phyloP scores from a whole-genome alignment of 2,329 filamentous ascomycete species.

The Sordariomycetes sp. region DNA sequence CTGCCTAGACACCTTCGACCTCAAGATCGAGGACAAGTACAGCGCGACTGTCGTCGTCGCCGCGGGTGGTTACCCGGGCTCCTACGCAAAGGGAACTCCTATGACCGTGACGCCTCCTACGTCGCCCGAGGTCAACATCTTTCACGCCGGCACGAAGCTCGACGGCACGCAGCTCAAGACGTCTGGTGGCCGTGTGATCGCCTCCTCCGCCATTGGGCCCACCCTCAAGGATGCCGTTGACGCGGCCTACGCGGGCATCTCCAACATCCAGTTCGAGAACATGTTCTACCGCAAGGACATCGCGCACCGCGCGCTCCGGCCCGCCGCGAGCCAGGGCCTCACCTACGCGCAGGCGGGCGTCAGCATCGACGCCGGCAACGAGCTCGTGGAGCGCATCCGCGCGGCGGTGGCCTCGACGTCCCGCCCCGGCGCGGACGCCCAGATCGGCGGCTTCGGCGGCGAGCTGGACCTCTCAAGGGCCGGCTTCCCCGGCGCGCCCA shows the following conservation, averaged over 20 bases:
- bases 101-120: slow-evolving; percentile 40
- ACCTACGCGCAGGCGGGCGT: slow-evolving; percentile 93
- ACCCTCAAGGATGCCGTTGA: slow-evolving; percentile 74
- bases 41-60: slow-evolving; percentile 92
- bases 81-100: slow-evolving; percentile 68
- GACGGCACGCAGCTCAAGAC: slow-evolving; percentile 57
- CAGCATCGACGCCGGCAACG: slow-evolving; percentile 87
- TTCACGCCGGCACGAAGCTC: slow-evolving; percentile 82
- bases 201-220: slow-evolving; percentile 65
- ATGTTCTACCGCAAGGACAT: slow-evolving; percentile 95
- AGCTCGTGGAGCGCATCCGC: slow-evolving; percentile 88
- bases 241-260: slow-evolving; percentile 76
- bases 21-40: slow-evolving; percentile 59
- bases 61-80: slow-evolving; percentile 79
- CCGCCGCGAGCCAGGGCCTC: slow-evolving; percentile 38
- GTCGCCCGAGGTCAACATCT: slow-evolving; percentile 54
- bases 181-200: slow-evolving; percentile 84
- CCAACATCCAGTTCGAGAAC: slow-evolving; percentile 64
- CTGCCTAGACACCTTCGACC: slow-evolving; percentile 57
- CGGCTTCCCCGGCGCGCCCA: slow-evolving; percentile 48
- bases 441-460: slow-evolving; percentile 93
- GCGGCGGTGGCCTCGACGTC: slow-evolving; percentile 75
- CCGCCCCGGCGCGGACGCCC: slow-evolving; percentile 77
- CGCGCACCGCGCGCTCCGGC: slow-evolving; percentile 61
- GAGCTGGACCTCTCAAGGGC: slow-evolving; percentile 66